These are phyloP conservation scores for Lentinula edodes DNA, from an alignment of 768 basidiomycete species.

Conservation along the genomic window DNA sequence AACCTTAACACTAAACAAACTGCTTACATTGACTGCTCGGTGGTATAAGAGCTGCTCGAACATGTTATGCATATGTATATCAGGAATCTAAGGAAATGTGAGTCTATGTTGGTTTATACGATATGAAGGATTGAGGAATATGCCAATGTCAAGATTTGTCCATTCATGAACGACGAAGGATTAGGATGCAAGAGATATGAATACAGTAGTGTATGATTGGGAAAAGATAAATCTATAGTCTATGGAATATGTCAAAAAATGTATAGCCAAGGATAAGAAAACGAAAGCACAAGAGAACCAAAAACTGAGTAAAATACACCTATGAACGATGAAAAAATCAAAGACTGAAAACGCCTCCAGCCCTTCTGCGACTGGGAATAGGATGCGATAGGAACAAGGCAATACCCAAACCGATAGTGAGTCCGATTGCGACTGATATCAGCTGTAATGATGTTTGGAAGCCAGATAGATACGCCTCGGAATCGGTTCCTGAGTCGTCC, in stretches of 20 bases:
- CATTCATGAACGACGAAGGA: too few species aligned
- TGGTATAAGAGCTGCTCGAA: too few species aligned
- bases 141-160: too few species aligned
- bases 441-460: slow-evolving; percentile 75
- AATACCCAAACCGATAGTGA: slow-evolving; percentile 77
- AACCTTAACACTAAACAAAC: too few species aligned
- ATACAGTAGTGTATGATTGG: background rate
- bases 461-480: slow-evolving; percentile 54
- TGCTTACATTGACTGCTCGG: too few species aligned
- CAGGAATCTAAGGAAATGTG: too few species aligned
- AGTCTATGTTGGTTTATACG: too few species aligned
- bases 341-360: slow-evolving; percentile 60
- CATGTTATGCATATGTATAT: too few species aligned
- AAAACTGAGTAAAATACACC: background rate
- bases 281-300: background rate
- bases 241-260: background rate
- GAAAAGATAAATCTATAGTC: background rate
- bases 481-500: slow-evolving; percentile 33
- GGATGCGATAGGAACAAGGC: slow-evolving; percentile 64
- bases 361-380: slow-evolving; percentile 49
- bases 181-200: background rate
- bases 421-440: slow-evolving; percentile 69
- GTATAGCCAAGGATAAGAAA: background rate
- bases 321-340: slow-evolving; percentile 13
- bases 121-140: too few species aligned